A percentile compares a stretch with the other conserved stretches of the same genome.
Evolutionary conservation across 805 yeast species (phyloP).

Genomic region (Starmerella bacillaris): DNA sequence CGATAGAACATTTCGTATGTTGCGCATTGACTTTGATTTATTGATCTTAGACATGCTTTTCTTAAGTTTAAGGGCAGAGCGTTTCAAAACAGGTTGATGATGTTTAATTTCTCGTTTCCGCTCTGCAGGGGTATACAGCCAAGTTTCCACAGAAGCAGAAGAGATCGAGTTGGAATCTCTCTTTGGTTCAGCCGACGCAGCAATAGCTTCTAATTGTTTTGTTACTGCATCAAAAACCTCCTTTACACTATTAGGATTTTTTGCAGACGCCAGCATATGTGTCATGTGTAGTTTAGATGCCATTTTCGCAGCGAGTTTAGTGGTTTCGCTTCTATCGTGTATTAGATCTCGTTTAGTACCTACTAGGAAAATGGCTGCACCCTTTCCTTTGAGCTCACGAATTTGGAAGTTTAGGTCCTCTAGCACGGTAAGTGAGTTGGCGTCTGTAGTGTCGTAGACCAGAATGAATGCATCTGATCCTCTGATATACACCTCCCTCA

Average conservation of each 20-base stretch:
- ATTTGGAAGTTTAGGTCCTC: slow-evolving; percentile 70
- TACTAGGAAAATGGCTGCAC: slow-evolving; percentile 75
- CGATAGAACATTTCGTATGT: slow-evolving; percentile 9
- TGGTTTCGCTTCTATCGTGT: slow-evolving; percentile 44
- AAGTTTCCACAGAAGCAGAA: slow-evolving; percentile 11
- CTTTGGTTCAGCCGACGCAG: slow-evolving; percentile 21
- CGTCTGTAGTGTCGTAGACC: slow-evolving; percentile 69
- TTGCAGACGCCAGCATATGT: slow-evolving; percentile 86
- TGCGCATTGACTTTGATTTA: slow-evolving; percentile 12
- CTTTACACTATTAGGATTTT: slow-evolving; percentile 72
- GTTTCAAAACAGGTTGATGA: slow-evolving; percentile 8
- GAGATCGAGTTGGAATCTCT: slow-evolving; percentile 5
- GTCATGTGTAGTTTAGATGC: slow-evolving; percentile 82
- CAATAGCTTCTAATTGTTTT: slow-evolving; percentile 71
- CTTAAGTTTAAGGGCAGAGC: slow-evolving; percentile 11
- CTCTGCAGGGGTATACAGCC: slow-evolving; percentile 10
- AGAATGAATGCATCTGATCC: slow-evolving; percentile 80
- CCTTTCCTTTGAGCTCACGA: slow-evolving; percentile 58
- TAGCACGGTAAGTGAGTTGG: slow-evolving; percentile 59
- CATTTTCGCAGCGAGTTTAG: slow-evolving; percentile 66
- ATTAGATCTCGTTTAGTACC: slow-evolving; percentile 83
- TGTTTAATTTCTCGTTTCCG: slow-evolving; percentile 1
- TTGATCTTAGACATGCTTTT: slow-evolving; percentile 11
- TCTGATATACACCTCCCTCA: slow-evolving; percentile 56
- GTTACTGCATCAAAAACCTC: slow-evolving; percentile 80